Conservation (phyloP, 106 monocot species). For the Phalaenopsis equestris region DNA sequence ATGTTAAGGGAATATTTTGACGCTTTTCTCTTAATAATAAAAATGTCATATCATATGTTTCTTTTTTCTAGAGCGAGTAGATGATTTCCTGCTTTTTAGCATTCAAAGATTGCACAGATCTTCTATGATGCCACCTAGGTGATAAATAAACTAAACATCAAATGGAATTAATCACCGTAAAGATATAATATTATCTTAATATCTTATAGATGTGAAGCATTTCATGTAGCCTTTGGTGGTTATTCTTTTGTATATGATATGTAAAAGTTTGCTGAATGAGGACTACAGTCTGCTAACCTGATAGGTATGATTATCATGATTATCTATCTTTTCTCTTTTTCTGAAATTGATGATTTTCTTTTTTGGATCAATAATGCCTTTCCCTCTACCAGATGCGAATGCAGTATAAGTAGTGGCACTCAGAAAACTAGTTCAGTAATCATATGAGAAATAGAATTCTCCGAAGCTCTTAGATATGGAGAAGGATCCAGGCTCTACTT, state of each 20-base stretch:
- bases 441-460: neutral
- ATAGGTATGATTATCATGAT: neutral
- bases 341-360: conserved; percentile 1
- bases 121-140: conserved; percentile 5
- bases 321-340: conserved; percentile 1
- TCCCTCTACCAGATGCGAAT: neutral
- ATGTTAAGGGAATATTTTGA: too few species aligned
- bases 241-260: conserved; percentile 2
- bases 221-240: neutral
- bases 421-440: neutral
- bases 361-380: neutral
- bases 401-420: conserved; percentile 9
- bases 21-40: too few species aligned
- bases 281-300: neutral
- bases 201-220: neutral
- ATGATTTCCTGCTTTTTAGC: conserved; percentile 15
- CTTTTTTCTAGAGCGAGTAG: neutral
- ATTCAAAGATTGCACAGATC: conserved; percentile 25
- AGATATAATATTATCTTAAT: neutral
- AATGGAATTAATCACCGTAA: conserved; percentile 13
- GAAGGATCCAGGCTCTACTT: conserved; percentile 1
- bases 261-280: conserved; percentile 2
- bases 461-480: conserved; percentile 2
- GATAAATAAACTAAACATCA: conserved; percentile 10
- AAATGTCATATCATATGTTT: conserved; percentile 6